These are phyloP conservation scores for Lycium ferocissimum DNA, from an alignment of 257 asterid species.

Conservation along the genomic window DNA sequence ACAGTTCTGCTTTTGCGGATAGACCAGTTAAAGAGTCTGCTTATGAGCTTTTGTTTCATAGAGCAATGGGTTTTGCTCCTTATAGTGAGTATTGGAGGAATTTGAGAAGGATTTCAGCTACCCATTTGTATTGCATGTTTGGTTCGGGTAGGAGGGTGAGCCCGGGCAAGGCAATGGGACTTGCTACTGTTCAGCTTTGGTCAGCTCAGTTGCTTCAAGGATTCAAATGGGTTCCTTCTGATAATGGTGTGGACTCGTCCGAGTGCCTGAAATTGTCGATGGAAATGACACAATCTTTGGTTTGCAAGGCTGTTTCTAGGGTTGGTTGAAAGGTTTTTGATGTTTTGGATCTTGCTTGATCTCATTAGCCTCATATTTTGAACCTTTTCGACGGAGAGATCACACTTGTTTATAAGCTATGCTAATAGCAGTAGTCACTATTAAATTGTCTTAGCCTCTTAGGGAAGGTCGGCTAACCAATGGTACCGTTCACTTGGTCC, in stretches of 20 bases:
- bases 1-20: slow-evolving; percentile 81
- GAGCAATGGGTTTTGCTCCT: slow-evolving; percentile 94
- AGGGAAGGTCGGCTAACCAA: not conserved
- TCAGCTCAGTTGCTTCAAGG: slow-evolving; percentile 61
- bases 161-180: slow-evolving; percentile 71
- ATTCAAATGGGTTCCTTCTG: slow-evolving; percentile 46
- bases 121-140: slow-evolving; percentile 72
- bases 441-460: too few relatives aligned
- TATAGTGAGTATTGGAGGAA: slow-evolving; percentile 83
- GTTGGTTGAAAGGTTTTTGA: slow-evolving; percentile 27
- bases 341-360: slow-evolving; percentile 28
- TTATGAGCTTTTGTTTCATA: slow-evolving; percentile 62
- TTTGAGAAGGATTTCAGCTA: slow-evolving; percentile 65
- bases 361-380: slow-evolving; percentile 41
- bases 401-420: slow-evolving; percentile 33
- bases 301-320: slow-evolving; percentile 67
- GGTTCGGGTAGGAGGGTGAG: slow-evolving; percentile 80
- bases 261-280: slow-evolving; percentile 66
- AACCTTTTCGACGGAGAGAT: slow-evolving; percentile 29
- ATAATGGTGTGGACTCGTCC: slow-evolving; percentile 50
- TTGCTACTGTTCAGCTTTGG: slow-evolving; percentile 73
- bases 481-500: not conserved
- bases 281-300: slow-evolving; percentile 70
- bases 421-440: not conserved
- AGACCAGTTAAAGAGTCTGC: slow-evolving; percentile 86